These are phyloP conservation scores for Pseudognaphalium luteoalbum DNA, from an alignment of 129 eudicot species.

Conservation along the genomic window DNA sequence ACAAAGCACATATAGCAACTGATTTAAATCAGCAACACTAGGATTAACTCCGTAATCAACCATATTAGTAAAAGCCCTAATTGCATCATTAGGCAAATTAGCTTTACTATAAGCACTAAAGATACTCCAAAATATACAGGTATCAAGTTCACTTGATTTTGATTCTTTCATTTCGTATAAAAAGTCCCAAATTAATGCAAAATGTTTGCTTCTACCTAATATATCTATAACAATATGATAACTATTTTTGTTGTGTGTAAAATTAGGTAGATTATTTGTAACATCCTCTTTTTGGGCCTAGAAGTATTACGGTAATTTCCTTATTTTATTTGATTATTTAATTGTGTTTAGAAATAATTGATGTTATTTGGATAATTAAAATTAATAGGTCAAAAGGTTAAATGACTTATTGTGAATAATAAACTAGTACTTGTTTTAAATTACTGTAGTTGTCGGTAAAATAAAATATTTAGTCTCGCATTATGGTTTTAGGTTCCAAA, in stretches of 20 bases:
- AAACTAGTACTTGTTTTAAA: no score
- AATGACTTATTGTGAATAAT: no score
- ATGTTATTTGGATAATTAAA: no score
- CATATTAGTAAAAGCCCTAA: conserved; percentile 78
- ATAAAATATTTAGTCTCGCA: no score
- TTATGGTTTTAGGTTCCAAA: no score
- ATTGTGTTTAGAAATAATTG: no score
- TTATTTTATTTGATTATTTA: no score
- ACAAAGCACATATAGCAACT: conserved; percentile 68
- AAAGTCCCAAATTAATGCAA: conserved; percentile 87
- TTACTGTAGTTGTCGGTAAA: no score
- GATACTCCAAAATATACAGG: conserved; percentile 56
- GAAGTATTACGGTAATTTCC: no score
- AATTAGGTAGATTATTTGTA: conserved; percentile 50
- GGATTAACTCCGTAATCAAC: conserved; percentile 61
- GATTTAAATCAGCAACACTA: conserved; percentile 59
- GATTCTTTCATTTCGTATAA: conserved; percentile 50
- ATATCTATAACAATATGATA: conserved; percentile 62
- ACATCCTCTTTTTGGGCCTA: no score
- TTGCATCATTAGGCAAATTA: conserved; percentile 72
- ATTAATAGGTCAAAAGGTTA: no score
- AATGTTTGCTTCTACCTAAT: conserved; percentile 73
- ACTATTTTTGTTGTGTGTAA: conserved; percentile 45
- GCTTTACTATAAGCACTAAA: conserved; percentile 76
- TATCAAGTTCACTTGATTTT: conserved; percentile 34